These are phyloP conservation scores for Aureobasidium lini DNA, from an alignment of 2,329 filamentous ascomycete species.

Conservation along the genomic window DNA sequence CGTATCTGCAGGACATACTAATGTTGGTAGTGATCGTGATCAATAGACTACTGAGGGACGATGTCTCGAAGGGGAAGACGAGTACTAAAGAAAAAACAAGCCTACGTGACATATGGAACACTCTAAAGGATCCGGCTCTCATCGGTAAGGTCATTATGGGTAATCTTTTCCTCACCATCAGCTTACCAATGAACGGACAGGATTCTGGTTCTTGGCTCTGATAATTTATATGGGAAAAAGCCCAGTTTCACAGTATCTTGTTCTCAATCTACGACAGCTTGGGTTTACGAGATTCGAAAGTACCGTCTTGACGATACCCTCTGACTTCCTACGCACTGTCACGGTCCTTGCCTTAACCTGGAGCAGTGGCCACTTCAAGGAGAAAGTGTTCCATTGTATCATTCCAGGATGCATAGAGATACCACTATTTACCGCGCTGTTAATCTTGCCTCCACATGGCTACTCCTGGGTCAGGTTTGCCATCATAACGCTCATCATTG, in stretches of 20 bases:
- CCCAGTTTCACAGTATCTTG: constrained; percentile 47
- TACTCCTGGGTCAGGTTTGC: constrained; percentile 45
- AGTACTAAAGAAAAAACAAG: neutral
- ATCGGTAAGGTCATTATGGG: constrained; percentile 41
- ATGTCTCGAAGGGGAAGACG: constrained; percentile 11
- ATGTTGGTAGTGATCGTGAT: constrained; percentile 21
- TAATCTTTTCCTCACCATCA: constrained; percentile 27
- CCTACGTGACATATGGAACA: neutral
- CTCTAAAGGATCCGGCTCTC: constrained; percentile 3
- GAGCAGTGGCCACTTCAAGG: constrained; percentile 49
- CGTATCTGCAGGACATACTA: neutral
- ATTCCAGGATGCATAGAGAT: constrained; percentile 48
- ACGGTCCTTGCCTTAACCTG: constrained; percentile 49
- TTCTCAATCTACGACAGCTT: constrained; percentile 49
- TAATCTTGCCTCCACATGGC: constrained; percentile 42
- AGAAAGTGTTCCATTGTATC: constrained; percentile 47
- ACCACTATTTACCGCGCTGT: constrained; percentile 44
- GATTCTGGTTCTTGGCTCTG: neutral
- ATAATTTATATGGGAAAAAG: constrained; percentile 43
- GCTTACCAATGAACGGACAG: constrained; percentile 18
- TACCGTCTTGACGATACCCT: constrained; percentile 15
- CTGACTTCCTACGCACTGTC: constrained; percentile 32
- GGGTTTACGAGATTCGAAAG: constrained; percentile 37
- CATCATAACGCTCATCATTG: neutral
- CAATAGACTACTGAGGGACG: constrained; percentile 18